Conservation (phyloP, 805 yeast genomes). For the Yarrowia deformans region DNA sequence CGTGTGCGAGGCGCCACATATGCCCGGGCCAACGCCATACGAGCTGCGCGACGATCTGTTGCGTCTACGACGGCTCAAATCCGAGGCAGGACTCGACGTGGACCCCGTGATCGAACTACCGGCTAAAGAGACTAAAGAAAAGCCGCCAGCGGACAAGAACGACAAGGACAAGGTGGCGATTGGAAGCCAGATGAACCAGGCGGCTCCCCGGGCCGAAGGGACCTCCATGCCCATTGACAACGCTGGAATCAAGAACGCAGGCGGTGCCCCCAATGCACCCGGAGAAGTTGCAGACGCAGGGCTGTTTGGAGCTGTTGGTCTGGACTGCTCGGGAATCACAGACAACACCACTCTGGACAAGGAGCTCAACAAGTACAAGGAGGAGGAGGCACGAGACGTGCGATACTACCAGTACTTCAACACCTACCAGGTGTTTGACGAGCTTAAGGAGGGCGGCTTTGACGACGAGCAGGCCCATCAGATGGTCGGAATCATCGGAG, state of each 20-base stretch:
- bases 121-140: neutral
- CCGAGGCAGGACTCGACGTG: constrained; percentile 24
- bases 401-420: constrained; percentile 56
- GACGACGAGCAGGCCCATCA: constrained; percentile 66
- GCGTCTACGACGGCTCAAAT: constrained; percentile 11
- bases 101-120: constrained; percentile 37
- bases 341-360: constrained; percentile 17
- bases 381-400: constrained; percentile 33
- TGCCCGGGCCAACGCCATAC: constrained; percentile 12
- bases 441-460: constrained; percentile 64
- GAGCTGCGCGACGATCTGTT: constrained; percentile 24
- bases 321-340: constrained; percentile 9
- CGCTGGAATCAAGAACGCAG: neutral
- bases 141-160: neutral
- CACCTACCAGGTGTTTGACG: constrained; percentile 65
- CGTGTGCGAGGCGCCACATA: constrained; percentile 21
- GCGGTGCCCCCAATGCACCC: too few relatives aligned
- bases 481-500: constrained; percentile 57
- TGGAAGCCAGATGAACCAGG: constrained; percentile 14
- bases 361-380: constrained; percentile 25
- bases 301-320: constrained; percentile 23
- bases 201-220: constrained; percentile 26
- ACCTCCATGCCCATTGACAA: constrained; percentile 33
- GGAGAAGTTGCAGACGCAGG: neutral
- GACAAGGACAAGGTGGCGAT: constrained; percentile 34